Percentiles rank a stretch among this genome's conserved stretches.
These are phyloP conservation scores for Cutaneotrichosporon dermatis DNA, from an alignment of 1,284 basidiomycete genomes.

Conservation along the genomic window DNA sequence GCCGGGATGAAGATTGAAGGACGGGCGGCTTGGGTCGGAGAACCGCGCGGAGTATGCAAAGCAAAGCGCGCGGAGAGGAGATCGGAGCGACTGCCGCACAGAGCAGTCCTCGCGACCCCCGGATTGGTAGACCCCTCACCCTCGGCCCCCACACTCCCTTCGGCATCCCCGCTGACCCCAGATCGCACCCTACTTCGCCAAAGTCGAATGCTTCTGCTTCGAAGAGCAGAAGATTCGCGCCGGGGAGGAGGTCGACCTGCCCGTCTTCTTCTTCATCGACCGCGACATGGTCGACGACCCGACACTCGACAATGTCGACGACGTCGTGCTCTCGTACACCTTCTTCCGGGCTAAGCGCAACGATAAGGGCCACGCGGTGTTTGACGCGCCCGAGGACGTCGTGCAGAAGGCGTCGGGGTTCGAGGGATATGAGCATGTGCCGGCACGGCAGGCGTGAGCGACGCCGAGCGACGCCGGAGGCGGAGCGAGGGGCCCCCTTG, in stretches of 20 bases:
- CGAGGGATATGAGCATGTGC: constrained; percentile 41
- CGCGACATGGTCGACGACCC: constrained; percentile 92
- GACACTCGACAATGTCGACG: constrained; percentile 74
- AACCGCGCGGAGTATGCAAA: no score
- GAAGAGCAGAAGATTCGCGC: constrained; percentile 96
- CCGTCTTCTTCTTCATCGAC: constrained; percentile 98
- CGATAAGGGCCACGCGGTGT: constrained; percentile 71
- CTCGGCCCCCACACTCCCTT: neutral
- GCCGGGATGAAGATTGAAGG: neutral
- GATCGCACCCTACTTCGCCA: constrained; percentile 98
- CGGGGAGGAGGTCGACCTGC: constrained; percentile 96
- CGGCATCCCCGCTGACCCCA: constrained; percentile 41
- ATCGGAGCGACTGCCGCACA: no score
- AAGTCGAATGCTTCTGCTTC: constrained; percentile 99
- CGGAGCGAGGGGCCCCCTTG: no score
- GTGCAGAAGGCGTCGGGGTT: constrained; percentile 72
- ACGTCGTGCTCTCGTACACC: constrained; percentile 92
- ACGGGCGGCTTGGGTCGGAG: no score
- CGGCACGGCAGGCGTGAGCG: constrained; percentile 1
- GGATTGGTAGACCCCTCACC: no score
- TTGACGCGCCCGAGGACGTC: constrained; percentile 73
- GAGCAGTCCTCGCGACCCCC: no score
- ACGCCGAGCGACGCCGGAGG: no score
- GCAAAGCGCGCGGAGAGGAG: no score
- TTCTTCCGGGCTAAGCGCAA: constrained; percentile 88